phyloP scores from a whole-genome alignment of 768 basidiomycete genomes.

The Collybia sp. region DNA sequence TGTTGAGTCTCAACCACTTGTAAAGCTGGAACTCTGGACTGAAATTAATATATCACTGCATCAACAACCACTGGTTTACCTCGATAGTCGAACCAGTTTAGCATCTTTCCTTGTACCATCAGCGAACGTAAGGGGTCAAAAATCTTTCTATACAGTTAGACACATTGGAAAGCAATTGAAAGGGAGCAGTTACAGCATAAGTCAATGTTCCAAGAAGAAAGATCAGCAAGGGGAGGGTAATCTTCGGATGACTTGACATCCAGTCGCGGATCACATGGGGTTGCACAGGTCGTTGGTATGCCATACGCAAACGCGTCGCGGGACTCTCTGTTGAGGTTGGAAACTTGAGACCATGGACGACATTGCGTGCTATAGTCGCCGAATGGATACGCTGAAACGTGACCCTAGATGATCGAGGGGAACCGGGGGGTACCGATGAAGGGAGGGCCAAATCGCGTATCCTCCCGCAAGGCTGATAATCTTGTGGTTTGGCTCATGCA shows the following conservation, averaged over 20 bases:
- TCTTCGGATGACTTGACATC: conserved; percentile 81
- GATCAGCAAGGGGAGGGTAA: conserved; percentile 73
- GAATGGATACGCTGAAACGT: conserved; percentile 58
- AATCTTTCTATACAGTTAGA: conserved; percentile 42
- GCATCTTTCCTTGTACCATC: conserved; percentile 77
- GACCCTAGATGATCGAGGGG: conserved; percentile 60
- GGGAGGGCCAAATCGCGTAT: conserved; percentile 66
- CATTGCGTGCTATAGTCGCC: conserved; percentile 81
- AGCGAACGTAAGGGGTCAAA: conserved; percentile 89
- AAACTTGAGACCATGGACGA: conserved; percentile 57
- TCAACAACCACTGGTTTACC: conserved; percentile 28
- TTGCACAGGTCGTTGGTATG: conserved; percentile 63
- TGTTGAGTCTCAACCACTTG: conserved; percentile 67
- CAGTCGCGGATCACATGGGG: conserved; percentile 70
- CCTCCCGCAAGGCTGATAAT: conserved; percentile 72
- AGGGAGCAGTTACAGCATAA: conserved; percentile 62
- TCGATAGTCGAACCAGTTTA: conserved; percentile 80
- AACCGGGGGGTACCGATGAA: conserved; percentile 56
- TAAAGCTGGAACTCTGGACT: conserved; percentile 63
- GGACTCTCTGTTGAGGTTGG: conserved; percentile 12
- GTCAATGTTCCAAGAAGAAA: conserved; percentile 89
- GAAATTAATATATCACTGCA: too few species aligned
- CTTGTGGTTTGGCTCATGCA: conserved; percentile 3
- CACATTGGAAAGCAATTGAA: background rate
- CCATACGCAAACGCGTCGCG: conserved; percentile 40